Evolutionary conservation across 2,329 filamentous ascomycete genomes (phyloP).

Genomic region (Proliferodiscus dingleyae): DNA sequence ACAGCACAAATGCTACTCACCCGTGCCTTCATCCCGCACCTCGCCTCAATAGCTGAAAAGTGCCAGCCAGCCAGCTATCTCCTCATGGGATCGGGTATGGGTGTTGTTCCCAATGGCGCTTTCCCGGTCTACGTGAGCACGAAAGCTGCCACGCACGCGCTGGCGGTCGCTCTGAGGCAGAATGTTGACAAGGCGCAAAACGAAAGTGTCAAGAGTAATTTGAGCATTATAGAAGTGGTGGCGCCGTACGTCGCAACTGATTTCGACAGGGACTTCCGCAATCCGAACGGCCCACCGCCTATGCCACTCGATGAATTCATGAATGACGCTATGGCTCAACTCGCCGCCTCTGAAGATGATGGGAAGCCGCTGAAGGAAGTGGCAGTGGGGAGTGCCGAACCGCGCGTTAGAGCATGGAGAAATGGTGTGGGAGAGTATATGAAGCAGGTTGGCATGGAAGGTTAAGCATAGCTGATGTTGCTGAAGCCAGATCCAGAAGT

Average conservation of each 20-base stretch:
- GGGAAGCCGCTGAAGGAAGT: constrained; percentile 1
- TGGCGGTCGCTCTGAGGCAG: constrained; percentile 24
- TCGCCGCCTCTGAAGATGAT: not conserved
- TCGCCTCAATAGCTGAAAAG: not conserved
- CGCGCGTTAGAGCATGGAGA: not conserved
- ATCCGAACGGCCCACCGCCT: constrained; percentile 11
- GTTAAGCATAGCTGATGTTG: not conserved
- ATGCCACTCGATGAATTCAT: not conserved
- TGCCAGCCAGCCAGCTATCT: constrained; percentile 18
- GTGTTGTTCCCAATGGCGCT: constrained; percentile 21
- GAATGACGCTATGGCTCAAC: not conserved
- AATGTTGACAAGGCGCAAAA: not conserved
- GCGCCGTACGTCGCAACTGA: constrained; percentile 33
- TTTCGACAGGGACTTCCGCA: constrained; percentile 27
- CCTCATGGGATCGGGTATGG: constrained; percentile 26
- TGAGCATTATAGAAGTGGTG: constrained; percentile 30
- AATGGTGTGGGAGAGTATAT: not conserved
- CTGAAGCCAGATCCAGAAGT: not conserved
- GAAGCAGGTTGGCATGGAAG: not conserved
- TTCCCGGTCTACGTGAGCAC: constrained; percentile 31
- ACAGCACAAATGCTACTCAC: not conserved
- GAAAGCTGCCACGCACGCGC: constrained; percentile 28
- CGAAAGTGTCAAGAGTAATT: constrained; percentile 23
- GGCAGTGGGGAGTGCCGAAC: not conserved
- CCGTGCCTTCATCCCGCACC: not conserved